phyloP scores from a whole-genome alignment of 768 basidiomycete genomes.

The Tulasnella sp. region DNA sequence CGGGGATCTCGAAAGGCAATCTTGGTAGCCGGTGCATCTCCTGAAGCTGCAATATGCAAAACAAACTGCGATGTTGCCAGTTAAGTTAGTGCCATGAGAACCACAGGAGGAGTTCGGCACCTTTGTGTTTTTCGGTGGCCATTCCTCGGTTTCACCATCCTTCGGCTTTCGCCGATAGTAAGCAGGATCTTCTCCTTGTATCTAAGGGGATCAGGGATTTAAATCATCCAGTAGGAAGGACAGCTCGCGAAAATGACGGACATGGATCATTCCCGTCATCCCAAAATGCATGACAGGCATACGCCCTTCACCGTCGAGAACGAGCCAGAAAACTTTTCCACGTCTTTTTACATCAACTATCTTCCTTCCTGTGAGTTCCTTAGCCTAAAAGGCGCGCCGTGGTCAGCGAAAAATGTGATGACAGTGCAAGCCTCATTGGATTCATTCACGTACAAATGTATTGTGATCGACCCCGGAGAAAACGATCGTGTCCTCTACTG shows the following conservation, averaged over 20 bases:
- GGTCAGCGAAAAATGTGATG: slow-evolving; percentile 6
- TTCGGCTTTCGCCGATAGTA: slow-evolving; percentile 4
- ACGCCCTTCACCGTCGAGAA: slow-evolving; percentile 47
- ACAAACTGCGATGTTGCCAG: not conserved
- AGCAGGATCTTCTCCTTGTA: slow-evolving; percentile 8
- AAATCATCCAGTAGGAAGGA: not conserved
- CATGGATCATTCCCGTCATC: slow-evolving; percentile 79
- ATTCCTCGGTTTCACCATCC: not conserved
- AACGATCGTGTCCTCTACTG: slow-evolving; percentile 49
- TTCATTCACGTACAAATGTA: slow-evolving; percentile 45
- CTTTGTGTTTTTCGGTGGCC: slow-evolving; percentile 15
- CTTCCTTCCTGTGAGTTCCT: slow-evolving; percentile 33
- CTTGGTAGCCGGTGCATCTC: slow-evolving; percentile 30
- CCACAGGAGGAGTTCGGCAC: not conserved
- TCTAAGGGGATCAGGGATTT: not conserved
- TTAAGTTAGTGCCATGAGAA: not conserved
- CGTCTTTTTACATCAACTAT: slow-evolving; percentile 25
- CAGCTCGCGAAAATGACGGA: slow-evolving; percentile 15
- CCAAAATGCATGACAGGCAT: slow-evolving; percentile 69
- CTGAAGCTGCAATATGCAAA: slow-evolving; percentile 23
- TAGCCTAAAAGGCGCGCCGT: slow-evolving; percentile 32
- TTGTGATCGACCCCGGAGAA: slow-evolving; percentile 43
- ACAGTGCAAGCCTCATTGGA: not conserved
- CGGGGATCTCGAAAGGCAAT: slow-evolving; percentile 65
- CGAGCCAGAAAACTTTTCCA: slow-evolving; percentile 40